These are phyloP conservation scores for Ascosphaera apis DNA, from an alignment of 2,329 filamentous ascomycete genomes.

Conservation along the genomic window DNA sequence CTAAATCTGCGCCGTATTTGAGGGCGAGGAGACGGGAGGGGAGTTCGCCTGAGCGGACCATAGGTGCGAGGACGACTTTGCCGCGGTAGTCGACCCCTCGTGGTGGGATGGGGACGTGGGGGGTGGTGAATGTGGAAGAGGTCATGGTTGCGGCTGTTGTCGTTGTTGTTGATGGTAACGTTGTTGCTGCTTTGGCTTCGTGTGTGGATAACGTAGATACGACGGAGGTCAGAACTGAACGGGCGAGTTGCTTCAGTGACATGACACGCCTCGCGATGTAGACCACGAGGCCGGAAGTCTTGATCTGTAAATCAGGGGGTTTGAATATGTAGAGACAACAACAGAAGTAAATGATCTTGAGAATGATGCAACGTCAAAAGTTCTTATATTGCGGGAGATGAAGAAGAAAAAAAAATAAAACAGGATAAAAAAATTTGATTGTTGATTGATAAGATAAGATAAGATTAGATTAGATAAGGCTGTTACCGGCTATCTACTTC, in stretches of 20 bases:
- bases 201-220: no score
- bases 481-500: no score
- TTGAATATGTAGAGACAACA: no score
- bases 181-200: not conserved
- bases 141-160: slow-evolving; percentile 28
- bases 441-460: not conserved
- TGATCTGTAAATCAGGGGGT: no score
- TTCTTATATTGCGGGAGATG: not conserved
- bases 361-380: no score
- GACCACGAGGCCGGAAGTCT: no score
- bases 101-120: slow-evolving; percentile 57
- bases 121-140: slow-evolving; percentile 16
- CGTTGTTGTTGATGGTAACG: not conserved
- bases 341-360: no score
- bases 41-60: slow-evolving; percentile 94
- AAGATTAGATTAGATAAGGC: not conserved
- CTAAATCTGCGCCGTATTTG: slow-evolving; percentile 86
- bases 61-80: slow-evolving; percentile 85
- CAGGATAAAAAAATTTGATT: not conserved
- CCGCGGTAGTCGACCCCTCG: slow-evolving; percentile 84
- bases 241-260: no score
- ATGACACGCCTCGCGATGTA: no score
- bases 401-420: not conserved
- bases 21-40: slow-evolving; percentile 73
- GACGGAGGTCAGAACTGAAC: no score